Conservation (phyloP, 495 filamentous ascomycete genomes). For the Neurospora africana region DNA sequence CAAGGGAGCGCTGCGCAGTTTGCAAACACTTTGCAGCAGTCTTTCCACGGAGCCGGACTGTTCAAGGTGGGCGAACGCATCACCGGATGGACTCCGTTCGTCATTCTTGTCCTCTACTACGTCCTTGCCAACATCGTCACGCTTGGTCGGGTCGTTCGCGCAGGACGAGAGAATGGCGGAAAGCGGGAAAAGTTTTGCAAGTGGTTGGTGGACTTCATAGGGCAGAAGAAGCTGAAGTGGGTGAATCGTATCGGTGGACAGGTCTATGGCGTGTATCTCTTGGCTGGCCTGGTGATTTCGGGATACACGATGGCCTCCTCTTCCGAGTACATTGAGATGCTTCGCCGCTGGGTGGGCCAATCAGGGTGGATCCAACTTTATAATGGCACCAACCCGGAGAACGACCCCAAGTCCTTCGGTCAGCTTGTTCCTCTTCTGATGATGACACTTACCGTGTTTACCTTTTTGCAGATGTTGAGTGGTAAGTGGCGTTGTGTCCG, state of each 20-base stretch:
- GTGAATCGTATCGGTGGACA: background rate
- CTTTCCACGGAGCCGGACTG: slow-evolving; percentile 4
- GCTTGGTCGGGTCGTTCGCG: slow-evolving; percentile 13
- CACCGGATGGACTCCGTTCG: slow-evolving; percentile 20
- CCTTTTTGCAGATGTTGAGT: slow-evolving; percentile 21
- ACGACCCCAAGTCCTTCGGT: slow-evolving; percentile 25
- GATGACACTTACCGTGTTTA: slow-evolving; percentile 21
- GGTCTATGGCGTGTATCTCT: slow-evolving; percentile 18
- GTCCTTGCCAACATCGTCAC: slow-evolving; percentile 15
- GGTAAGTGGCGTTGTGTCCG: slow-evolving; percentile 10
- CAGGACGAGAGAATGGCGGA: slow-evolving; percentile 11
- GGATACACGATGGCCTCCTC: slow-evolving; percentile 8
- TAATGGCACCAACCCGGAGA: slow-evolving; percentile 14
- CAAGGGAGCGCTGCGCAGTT: slow-evolving; percentile 9
- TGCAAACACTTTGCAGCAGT: background rate
- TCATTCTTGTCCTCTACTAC: slow-evolving; percentile 21
- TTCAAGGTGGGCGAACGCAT: slow-evolving; percentile 14
- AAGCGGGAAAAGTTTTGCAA: slow-evolving; percentile 4
- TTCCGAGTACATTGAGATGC: slow-evolving; percentile 15
- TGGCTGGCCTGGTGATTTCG: slow-evolving; percentile 12
- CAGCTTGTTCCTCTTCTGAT: slow-evolving; percentile 26
- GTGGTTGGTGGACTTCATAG: background rate
- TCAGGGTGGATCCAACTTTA: slow-evolving; percentile 21
- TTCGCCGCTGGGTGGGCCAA: slow-evolving; percentile 20
- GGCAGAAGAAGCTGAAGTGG: slow-evolving; percentile 2